Evolutionary conservation across 768 basidiomycete genomes (phyloP).

Genomic region (Tylopilus rubrobrunneus): DNA sequence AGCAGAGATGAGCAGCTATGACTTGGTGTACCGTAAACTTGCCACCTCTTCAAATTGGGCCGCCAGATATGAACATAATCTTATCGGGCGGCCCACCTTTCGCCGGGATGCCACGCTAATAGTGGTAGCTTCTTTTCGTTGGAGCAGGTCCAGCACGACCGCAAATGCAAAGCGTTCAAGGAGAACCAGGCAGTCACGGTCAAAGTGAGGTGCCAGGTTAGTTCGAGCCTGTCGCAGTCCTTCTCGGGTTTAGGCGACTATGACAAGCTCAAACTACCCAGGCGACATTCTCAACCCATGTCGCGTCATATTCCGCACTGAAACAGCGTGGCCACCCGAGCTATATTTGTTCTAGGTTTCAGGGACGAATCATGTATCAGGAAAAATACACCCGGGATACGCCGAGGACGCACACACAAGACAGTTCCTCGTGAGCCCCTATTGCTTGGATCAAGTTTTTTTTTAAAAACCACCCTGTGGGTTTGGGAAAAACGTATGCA

Average conservation of each 20-base stretch:
- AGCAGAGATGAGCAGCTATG: not conserved
- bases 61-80: not conserved
- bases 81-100: not conserved
- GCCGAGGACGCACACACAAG: slow-evolving; percentile 1
- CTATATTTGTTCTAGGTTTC: not conserved
- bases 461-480: not conserved
- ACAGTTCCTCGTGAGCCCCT: slow-evolving; percentile 1
- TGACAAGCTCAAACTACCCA: not conserved
- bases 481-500: not conserved
- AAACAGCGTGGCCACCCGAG: not conserved
- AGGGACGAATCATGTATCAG: slow-evolving; percentile 2
- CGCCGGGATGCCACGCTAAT: not conserved
- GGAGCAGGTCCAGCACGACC: not conserved
- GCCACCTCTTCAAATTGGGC: not conserved
- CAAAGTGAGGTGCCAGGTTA: not conserved
- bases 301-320: not conserved
- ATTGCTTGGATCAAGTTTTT: not conserved
- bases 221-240: not conserved
- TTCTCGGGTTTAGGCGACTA: not conserved
- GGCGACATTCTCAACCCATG: not conserved
- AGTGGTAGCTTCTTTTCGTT: not conserved
- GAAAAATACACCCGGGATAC: slow-evolving; percentile 3
- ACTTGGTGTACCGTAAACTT: not conserved
- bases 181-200: not conserved
- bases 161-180: not conserved